Percentiles rank a stretch among this genome's conserved stretches.
Evolutionary conservation across 805 yeast genomes (phyloP).

Genomic region (Debaryomyces maramus): DNA sequence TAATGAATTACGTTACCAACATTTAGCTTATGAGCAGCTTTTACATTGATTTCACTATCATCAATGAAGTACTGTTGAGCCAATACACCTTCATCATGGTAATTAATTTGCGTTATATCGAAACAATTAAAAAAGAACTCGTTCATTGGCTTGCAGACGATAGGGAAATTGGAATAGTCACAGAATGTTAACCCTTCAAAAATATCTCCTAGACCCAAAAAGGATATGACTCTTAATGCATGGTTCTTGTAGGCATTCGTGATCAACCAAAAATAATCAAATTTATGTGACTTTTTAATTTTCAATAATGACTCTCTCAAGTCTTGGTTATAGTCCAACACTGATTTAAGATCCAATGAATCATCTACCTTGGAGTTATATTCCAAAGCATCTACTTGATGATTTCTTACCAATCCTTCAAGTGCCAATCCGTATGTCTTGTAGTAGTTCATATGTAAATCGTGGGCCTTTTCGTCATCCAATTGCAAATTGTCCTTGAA

Average conservation of each 20-base stretch:
- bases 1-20: conserved; percentile 72
- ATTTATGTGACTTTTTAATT: conserved; percentile 45
- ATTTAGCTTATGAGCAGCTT: conserved; percentile 69
- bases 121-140: conserved; percentile 66
- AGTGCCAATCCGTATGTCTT: conserved; percentile 88
- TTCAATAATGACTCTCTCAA: conserved; percentile 53
- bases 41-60: conserved; percentile 78
- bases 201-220: conserved; percentile 86
- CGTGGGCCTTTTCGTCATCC: conserved; percentile 69
- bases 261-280: conserved; percentile 82
- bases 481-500: conserved; percentile 65
- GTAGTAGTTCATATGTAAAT: conserved; percentile 73
- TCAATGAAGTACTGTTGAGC: conserved; percentile 73
- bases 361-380: conserved; percentile 91
- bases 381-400: conserved; percentile 80
- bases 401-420: conserved; percentile 76
- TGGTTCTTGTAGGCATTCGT: conserved; percentile 95
- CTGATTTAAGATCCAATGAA: conserved; percentile 78
- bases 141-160: conserved; percentile 88
- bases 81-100: conserved; percentile 27
- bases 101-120: conserved; percentile 56
- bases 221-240: conserved; percentile 73
- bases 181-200: conserved; percentile 95
- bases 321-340: conserved; percentile 61
- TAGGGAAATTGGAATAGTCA: conserved; percentile 70